These are phyloP conservation scores for Dendrobium huoshanense DNA, from an alignment of 106 monocot species.

Conservation along the genomic window DNA sequence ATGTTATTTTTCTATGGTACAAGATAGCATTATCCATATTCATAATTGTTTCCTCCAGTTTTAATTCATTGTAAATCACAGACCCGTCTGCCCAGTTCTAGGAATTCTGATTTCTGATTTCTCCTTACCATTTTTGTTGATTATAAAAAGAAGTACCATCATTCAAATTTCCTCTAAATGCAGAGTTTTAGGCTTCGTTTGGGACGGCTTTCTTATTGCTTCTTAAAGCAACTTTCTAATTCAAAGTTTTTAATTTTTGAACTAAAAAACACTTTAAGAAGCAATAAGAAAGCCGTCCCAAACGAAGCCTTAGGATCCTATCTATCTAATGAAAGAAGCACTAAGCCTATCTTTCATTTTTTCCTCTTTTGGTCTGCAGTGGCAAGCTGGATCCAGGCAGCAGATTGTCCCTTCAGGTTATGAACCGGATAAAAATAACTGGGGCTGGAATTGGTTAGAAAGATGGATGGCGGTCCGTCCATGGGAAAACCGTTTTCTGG, in stretches of 20 bases:
- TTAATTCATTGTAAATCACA: neutral
- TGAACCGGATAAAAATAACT: constrained; percentile 72
- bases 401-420: constrained; percentile 24
- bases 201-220: no score
- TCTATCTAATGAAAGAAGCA: neutral
- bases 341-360: neutral
- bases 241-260: no score
- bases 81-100: neutral
- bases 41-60: neutral
- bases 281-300: no score
- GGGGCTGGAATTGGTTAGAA: constrained; percentile 98
- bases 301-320: neutral
- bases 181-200: neutral
- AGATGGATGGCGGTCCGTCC: constrained; percentile 97
- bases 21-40: neutral
- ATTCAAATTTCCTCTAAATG: neutral
- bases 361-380: constrained; percentile 29
- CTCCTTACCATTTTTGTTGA: neutral
- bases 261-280: no score
- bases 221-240: no score
- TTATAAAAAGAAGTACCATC: neutral
- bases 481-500: constrained; percentile 94
- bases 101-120: constrained; percentile 5
- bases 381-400: constrained; percentile 80
- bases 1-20: neutral